A percentile compares a stretch with the other conserved stretches of the same genome.
phyloP scores from a whole-genome alignment of 2,329 filamentous ascomycete species.

The Colletotrichum eremochloae region DNA sequence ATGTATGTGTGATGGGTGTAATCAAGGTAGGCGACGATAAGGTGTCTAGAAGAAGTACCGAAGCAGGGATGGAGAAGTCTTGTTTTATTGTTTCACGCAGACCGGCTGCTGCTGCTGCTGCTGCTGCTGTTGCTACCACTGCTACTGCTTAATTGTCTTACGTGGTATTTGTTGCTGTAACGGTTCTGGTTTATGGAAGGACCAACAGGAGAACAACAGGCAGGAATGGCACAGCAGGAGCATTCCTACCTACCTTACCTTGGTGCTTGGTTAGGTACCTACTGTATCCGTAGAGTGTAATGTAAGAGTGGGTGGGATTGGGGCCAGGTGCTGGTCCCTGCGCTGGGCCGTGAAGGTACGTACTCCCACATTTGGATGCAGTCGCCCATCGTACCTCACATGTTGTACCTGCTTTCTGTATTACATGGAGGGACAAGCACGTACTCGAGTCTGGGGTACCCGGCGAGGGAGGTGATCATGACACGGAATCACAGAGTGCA shows the following conservation, averaged over 20 bases:
- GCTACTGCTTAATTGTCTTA: constrained; percentile 28
- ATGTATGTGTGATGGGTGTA: too few species aligned
- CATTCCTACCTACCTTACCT: background rate
- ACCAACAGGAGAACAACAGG: background rate
- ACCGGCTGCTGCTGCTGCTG: too few species aligned
- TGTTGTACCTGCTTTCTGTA: too few species aligned
- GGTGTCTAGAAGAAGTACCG: constrained; percentile 28
- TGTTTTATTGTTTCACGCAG: constrained; percentile 26
- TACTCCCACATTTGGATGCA: too few species aligned
- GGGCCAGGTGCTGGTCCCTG: constrained; percentile 21
- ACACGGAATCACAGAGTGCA: too few species aligned
- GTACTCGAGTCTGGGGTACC: too few species aligned
- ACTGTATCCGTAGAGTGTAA: too few species aligned
- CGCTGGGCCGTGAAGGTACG: constrained; percentile 12
- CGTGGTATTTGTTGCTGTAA: constrained; percentile 29
- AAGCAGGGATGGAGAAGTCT: constrained; percentile 28
- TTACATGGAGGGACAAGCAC: too few species aligned
- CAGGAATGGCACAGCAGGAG: background rate
- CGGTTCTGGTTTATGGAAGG: background rate
- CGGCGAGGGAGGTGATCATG: too few species aligned
- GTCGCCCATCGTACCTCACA: too few species aligned
- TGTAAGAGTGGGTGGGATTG: background rate
- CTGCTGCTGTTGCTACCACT: too few species aligned
- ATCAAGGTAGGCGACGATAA: background rate
- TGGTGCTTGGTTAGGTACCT: too few species aligned